Base-by-base conservation (phyloP, 2,329 filamentous ascomycete genomes). In the Colletotrichum lini region DNA sequence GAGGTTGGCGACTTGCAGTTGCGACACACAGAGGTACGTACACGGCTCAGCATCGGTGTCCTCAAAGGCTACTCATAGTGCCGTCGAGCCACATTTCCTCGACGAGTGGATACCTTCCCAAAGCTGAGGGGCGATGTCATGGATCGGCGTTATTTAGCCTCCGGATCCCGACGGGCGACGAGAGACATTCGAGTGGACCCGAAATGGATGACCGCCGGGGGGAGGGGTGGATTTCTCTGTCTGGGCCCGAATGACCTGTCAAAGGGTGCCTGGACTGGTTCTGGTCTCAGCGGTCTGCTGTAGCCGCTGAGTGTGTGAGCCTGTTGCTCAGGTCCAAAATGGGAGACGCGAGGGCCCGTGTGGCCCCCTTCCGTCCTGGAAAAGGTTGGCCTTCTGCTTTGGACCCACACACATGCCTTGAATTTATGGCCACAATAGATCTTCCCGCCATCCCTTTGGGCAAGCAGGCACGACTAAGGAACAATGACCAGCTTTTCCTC, bases 401-500 rank as follows among this genome's bases (percentile, higher is more conserved):
- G 52, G 69, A 59, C 65, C 69, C 65, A 59, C 60, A 42, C 5
- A 56, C 12, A 18, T 72, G 69, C 69, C 69, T 72, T 42, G 69
- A 3, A 68, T 47, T 5, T 71, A 44, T 16, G 69, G 69, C 69
- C 65, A 26, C 53, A 69, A 72, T 53, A 64, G 59, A 64, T 59
- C 49, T 72, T 23, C 59, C 69, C 42, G 35, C 65, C 59, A 56
- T 72, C 58, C 69, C 65, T 70, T 62, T 63, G 47, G 65, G 59
- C 65, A 26, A 65, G 45, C 59, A 38, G 35, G 35, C 35, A 38
- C 35, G 65, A 40, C 65, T 67, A 67, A 72, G 72, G 68, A 70
- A 70, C 74, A 62, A 63, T 66, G 44, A 67, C 74, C 76, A 74
- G 74, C 73, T 78, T 77, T 78, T 78, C 69, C 60, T 69, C 67